phyloP scores from a whole-genome alignment of 2,329 filamentous ascomycete genomes.

The Aspergillus fijiensis region DNA sequence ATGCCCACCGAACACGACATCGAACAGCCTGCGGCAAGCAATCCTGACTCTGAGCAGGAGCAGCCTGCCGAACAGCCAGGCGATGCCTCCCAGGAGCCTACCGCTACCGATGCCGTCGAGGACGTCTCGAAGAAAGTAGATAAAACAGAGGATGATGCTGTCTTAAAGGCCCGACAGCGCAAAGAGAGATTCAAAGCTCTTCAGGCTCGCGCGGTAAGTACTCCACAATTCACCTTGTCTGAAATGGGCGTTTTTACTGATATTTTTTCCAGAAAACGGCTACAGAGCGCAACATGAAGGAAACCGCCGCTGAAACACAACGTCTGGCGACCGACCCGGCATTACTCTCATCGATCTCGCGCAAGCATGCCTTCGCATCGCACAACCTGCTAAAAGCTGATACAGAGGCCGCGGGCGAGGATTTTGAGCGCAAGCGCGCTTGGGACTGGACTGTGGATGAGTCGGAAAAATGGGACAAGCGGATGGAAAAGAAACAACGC shows the following conservation, averaged over 20 bases:
- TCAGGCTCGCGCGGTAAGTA: slow-evolving; percentile 68
- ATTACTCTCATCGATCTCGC: slow-evolving; percentile 73
- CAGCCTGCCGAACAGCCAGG: slow-evolving; percentile 9
- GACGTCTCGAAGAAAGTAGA: slow-evolving; percentile 2
- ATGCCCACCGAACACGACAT: slow-evolving; percentile 16
- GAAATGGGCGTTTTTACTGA: slow-evolving; percentile 20
- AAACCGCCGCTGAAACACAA: slow-evolving; percentile 79
- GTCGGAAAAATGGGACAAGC: slow-evolving; percentile 88
- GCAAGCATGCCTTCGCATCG: slow-evolving; percentile 81
- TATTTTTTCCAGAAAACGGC: slow-evolving; percentile 38
- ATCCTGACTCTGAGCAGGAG: slow-evolving; percentile 15
- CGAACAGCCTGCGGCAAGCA: slow-evolving; percentile 13
- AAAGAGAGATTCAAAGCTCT: slow-evolving; percentile 83
- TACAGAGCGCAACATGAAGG: slow-evolving; percentile 67
- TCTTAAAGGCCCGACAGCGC: slow-evolving; percentile 56
- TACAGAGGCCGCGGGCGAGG: slow-evolving; percentile 77
- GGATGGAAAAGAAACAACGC: slow-evolving; percentile 78
- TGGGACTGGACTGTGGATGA: slow-evolving; percentile 99
- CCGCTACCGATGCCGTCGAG: neutral
- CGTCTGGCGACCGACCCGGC: slow-evolving; percentile 74
- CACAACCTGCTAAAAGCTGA: slow-evolving; percentile 94
- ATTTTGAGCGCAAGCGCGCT: slow-evolving; percentile 95
- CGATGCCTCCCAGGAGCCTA: slow-evolving; percentile 11
- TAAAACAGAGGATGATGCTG: slow-evolving; percentile 25
- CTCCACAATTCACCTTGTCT: neutral